A percentile compares a stretch with the other conserved stretches of the same genome.
Conservation (phyloP, 2,329 filamentous ascomycete species). For the Fusarium tricinctum region DNA sequence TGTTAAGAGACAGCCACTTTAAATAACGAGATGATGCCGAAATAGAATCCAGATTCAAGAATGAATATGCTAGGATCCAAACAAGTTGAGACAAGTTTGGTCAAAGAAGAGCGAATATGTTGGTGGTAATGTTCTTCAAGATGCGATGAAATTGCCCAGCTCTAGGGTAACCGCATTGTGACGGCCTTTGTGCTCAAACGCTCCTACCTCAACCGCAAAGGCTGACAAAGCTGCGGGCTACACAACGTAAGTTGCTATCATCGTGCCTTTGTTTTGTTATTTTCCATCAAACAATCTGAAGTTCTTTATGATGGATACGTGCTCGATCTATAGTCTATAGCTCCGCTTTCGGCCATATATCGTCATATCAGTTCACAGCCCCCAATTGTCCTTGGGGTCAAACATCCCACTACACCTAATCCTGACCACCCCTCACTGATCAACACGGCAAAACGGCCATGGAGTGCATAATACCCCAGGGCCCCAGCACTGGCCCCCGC, state of each 20-base stretch:
- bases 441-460: conserved; percentile 29
- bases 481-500: conserved; percentile 12
- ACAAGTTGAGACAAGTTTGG: background rate
- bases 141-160: background rate
- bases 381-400: conserved; percentile 39
- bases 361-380: conserved; percentile 19
- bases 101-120: background rate
- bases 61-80: no score
- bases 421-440: conserved; percentile 34
- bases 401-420: conserved; percentile 19
- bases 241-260: background rate
- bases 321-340: background rate
- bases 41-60: background rate
- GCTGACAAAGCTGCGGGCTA: conserved; percentile 17
- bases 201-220: background rate
- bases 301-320: background rate
- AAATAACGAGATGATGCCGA: background rate
- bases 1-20: background rate
- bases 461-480: background rate
- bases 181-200: background rate
- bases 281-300: background rate
- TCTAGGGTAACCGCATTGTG: conserved; percentile 29
- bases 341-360: conserved; percentile 15
- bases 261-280: background rate
- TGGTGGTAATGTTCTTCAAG: background rate